Percentiles rank a stretch among this genome's conserved stretches.
Conservation (phyloP, 1,139 yeast genomes). For the Geotrichum klebahnii region DNA sequence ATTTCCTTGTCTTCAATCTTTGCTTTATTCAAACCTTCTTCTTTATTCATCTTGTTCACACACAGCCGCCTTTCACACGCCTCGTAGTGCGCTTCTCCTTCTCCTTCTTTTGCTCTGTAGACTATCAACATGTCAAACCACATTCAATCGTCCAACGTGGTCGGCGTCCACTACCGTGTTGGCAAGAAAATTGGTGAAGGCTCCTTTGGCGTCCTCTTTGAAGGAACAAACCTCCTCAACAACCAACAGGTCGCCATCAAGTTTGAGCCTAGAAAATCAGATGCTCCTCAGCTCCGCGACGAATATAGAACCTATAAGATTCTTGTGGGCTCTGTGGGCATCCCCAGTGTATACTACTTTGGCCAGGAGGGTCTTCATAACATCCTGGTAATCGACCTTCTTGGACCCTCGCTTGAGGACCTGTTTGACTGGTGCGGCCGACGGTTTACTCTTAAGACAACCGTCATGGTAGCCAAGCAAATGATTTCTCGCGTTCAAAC, state of each 20-base stretch:
- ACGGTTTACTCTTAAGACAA: constrained; percentile 79
- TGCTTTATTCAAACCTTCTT: too few relatives aligned
- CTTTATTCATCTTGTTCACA: too few relatives aligned
- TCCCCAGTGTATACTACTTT: constrained; percentile 92
- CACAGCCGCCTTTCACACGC: too few relatives aligned
- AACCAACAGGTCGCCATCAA: constrained; percentile 71
- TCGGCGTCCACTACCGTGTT: constrained; percentile 81
- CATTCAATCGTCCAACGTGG: constrained; percentile 46
- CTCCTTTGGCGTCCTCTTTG: constrained; percentile 93
- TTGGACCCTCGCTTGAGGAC: constrained; percentile 95
- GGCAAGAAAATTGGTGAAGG: constrained; percentile 98
- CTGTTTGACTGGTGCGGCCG: constrained; percentile 98
- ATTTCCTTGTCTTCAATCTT: too few relatives aligned
- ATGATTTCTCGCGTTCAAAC: constrained; percentile 84
- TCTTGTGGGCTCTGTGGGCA: constrained; percentile 75
- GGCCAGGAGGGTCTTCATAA: constrained; percentile 98
- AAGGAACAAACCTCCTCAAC: constrained; percentile 83
- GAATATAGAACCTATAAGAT: constrained; percentile 91
- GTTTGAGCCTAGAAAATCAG: constrained; percentile 89
- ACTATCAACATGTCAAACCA: constrained; percentile 29
- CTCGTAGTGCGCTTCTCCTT: not conserved
- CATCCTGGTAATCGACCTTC: constrained; percentile 83
- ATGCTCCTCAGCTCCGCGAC: constrained; percentile 94
- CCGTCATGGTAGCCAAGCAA: constrained; percentile 85
- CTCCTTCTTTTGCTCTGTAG: not conserved